Conservation (phyloP, 2,329 filamentous ascomycete genomes). For the Exophiala sp. region DNA sequence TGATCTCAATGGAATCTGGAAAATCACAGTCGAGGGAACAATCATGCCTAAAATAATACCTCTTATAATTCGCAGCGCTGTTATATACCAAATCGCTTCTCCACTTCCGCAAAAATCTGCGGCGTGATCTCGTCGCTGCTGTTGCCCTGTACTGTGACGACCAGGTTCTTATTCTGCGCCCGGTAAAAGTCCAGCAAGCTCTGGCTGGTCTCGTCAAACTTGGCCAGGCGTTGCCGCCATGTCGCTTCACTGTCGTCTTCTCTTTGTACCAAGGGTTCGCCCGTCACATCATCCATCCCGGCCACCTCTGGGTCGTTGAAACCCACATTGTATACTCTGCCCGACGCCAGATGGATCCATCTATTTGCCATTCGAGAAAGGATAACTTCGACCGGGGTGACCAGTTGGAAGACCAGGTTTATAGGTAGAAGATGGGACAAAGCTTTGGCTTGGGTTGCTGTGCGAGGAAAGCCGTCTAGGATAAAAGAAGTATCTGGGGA, state of each 20-base stretch:
- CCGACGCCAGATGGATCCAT: slow-evolving; percentile 88
- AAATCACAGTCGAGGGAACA: slow-evolving; percentile 31
- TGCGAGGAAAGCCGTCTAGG: slow-evolving; percentile 92
- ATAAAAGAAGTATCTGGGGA: slow-evolving; percentile 81
- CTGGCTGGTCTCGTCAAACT: slow-evolving; percentile 81
- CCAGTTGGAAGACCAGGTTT: slow-evolving; percentile 82
- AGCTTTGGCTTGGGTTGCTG: slow-evolving; percentile 67
- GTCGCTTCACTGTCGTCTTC: slow-evolving; percentile 81
- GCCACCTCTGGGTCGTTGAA: slow-evolving; percentile 80
- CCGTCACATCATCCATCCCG: slow-evolving; percentile 84
- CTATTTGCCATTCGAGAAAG: slow-evolving; percentile 83
- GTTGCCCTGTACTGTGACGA: slow-evolving; percentile 81
- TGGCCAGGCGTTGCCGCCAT: slow-evolving; percentile 71
- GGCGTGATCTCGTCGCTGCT: slow-evolving; percentile 93
- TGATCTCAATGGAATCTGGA: slow-evolving; percentile 30
- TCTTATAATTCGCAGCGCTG: background rate
- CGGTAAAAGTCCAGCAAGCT: slow-evolving; percentile 86
- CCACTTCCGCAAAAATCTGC: slow-evolving; percentile 77
- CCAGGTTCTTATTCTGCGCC: slow-evolving; percentile 58
- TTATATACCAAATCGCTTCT: slow-evolving; percentile 58
- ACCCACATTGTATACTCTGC: slow-evolving; percentile 87
- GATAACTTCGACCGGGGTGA: slow-evolving; percentile 80
- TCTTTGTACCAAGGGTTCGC: slow-evolving; percentile 74
- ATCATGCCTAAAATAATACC: background rate
- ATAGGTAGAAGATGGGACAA: slow-evolving; percentile 83